A percentile compares a stretch with the other conserved stretches of the same genome.
Conservation (phyloP, 1,284 basidiomycete genomes). For the Meripilus lineatus region DNA sequence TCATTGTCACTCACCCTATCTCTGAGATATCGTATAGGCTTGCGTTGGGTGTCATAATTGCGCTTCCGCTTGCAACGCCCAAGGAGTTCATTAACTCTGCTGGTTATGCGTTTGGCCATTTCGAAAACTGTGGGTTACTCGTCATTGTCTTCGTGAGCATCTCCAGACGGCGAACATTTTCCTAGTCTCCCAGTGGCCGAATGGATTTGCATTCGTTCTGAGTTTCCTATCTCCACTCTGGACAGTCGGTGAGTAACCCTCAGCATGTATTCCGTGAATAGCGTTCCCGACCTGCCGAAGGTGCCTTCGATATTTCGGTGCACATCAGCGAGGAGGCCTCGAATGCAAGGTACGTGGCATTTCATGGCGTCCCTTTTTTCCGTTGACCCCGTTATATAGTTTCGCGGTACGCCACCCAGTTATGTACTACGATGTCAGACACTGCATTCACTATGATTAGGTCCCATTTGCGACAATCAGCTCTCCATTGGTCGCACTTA, state of each 20-base stretch:
- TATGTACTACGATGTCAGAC: no score
- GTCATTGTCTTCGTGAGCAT: no score
- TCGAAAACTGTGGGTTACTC: constrained; percentile 38
- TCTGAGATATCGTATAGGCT: no score
- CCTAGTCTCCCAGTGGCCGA: constrained; percentile 45
- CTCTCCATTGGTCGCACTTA: constrained; percentile 50
- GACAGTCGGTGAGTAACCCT: constrained; percentile 27
- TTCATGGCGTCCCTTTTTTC: no score
- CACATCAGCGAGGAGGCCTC: constrained; percentile 77
- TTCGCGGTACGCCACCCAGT: no score
- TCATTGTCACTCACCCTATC: neutral
- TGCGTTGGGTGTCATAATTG: constrained; percentile 71
- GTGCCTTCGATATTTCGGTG: constrained; percentile 55
- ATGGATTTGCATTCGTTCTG: constrained; percentile 44
- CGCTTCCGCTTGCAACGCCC: constrained; percentile 69
- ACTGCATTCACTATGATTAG: no score
- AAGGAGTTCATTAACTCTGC: constrained; percentile 61
- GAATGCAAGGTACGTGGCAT: no score
- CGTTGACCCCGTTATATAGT: no score
- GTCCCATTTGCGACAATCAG: constrained; percentile 73
- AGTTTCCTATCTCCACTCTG: constrained; percentile 47
- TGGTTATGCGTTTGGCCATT: constrained; percentile 61
- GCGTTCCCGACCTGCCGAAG: no score
- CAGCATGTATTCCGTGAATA: no score
- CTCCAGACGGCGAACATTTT: no score